Evolutionary conservation across 2,329 filamentous ascomycete genomes (phyloP), one percentile per base, ranked within the genome.

Genomic region (Stachybotrys chlorohalonatus): DNA sequence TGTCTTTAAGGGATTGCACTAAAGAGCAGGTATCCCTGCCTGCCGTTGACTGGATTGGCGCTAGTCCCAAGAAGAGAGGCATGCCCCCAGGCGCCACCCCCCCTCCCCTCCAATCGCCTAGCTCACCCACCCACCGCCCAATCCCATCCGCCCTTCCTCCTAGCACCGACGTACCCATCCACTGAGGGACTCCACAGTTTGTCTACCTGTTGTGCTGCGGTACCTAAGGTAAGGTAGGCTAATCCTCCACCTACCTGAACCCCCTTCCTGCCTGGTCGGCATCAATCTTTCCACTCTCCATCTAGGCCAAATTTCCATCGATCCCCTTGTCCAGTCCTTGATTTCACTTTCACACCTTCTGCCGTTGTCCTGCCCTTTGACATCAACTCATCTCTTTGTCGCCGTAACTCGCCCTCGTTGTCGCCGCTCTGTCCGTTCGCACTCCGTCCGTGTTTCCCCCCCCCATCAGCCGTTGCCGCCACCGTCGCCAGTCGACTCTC

Each of bases 101-200:
- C 53, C 49, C 15, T 16, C 52, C 49, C 53, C 53, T 48, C 53
- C 55, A 49, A 57, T 57, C 53, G 57, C 55, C 55, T 52, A 58
- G 55, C 51, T 51, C 57, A 49, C 48, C 52, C 42, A 49, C 17
- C 42, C n/a, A n/a, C n/a, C n/a, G n/a, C n/a, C 31, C 17, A 31
- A 49, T 16, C 31, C 49, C 39, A 56, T 51, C 46, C 52, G 42
- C 50, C n/a, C 15, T 49, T 45, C 53, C 51, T 49, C 53, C 55
- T 47, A 57, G 54, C 53, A 53, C 53, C 55, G 51, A 58, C 24
- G 24, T 24, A 42, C 48, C 49, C 49, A 39, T 52, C 50, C 50
- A 52, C 36, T 31, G 42, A 53, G 52, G 24, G 54, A 54, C 56
- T 53, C 56, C 56, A 56, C 54, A 56, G 36, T 30, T 42, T 47